Evolutionary conservation across 371 early-diverging fungal species (phyloP), one percentile per base, ranked within the genome.

Genomic region (Ordospora colligata): DNA sequence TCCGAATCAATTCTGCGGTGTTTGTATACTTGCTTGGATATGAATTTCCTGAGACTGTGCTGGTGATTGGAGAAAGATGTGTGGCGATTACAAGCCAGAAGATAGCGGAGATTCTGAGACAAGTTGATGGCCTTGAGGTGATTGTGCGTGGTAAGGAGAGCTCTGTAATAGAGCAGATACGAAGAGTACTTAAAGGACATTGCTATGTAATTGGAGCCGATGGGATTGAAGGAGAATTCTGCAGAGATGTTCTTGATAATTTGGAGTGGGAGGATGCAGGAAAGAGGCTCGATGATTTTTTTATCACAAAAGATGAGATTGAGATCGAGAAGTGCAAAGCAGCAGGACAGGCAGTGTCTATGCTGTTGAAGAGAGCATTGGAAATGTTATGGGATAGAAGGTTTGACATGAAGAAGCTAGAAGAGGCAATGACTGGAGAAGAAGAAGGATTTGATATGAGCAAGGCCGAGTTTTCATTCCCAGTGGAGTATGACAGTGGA

Each of bases 1-100:
- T 76, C 62, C 74, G 67, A 32, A 69, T 81, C 11, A 85, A 84
- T 51, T 79, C 82, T 14, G 84, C 84, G 14, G 47, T 85, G 27
- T 84, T 80, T 77, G 49, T 80, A 43, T 85, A 80, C 67, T 69
- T 85, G 1, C 47, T 85, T 27, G 81, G 80, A 17, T 85, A 84
- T 62, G 86, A 85, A 49, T 84, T 85, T 63, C 82, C 83, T 14
- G 83, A 83, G 49, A 84, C 86, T 19, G 25, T 78, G 7, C 51
- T 85, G 12, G 45, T 85, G 17, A 62, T 84, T 8, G 65, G 74
- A 47, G 67, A 52, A 4, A 54, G 53, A 17, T 37, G 71, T n/a
- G 45, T 64, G 40, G 70, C 73, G n/a, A 46, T 82, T 25, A 81
- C 83, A 17, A 73, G 74, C 17, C 74, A 75, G 17, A 84, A 83